Conservation (phyloP, 1,139 yeast genomes). For the Blastobotrys indianensis region DNA sequence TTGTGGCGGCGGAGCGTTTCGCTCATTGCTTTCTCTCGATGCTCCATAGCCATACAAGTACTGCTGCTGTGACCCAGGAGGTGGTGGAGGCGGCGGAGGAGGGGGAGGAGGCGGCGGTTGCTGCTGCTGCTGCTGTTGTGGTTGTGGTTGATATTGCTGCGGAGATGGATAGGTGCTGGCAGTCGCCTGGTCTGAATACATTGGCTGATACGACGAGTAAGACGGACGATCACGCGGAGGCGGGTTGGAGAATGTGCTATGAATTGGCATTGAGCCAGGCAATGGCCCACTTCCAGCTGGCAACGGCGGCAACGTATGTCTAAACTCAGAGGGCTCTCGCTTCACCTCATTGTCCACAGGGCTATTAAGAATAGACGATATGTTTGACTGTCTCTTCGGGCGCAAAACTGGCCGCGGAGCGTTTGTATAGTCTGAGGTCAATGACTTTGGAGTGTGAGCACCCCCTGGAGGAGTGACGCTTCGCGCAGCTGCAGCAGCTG, state of each 20-base stretch:
- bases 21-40: constrained; percentile 24
- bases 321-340: constrained; percentile 10
- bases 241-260: constrained; percentile 7
- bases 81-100: constrained; percentile 10
- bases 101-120: constrained; percentile 10
- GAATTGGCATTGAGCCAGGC: constrained; percentile 5
- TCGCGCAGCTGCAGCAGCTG: constrained; percentile 11
- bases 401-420: constrained; percentile 22
- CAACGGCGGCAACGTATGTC: constrained; percentile 14
- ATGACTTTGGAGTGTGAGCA: constrained; percentile 5
- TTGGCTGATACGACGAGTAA: constrained; percentile 7
- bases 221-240: constrained; percentile 7
- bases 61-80: constrained; percentile 7
- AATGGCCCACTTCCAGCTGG: constrained; percentile 10
- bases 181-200: constrained; percentile 2
- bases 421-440: constrained; percentile 8
- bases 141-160: constrained; percentile 6
- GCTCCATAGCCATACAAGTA: constrained; percentile 16
- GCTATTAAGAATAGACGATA: constrained; percentile 20
- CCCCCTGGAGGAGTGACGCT: constrained; percentile 12
- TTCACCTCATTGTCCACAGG: constrained; percentile 14
- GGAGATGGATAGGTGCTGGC: constrained; percentile 1
- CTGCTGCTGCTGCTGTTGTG: constrained; percentile 11
- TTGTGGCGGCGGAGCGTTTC: constrained; percentile 15
- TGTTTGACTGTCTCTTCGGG: constrained; percentile 19